These are phyloP conservation scores for Cladosporium sp. DNA, from an alignment of 2,329 filamentous ascomycete species.

Conservation along the genomic window DNA sequence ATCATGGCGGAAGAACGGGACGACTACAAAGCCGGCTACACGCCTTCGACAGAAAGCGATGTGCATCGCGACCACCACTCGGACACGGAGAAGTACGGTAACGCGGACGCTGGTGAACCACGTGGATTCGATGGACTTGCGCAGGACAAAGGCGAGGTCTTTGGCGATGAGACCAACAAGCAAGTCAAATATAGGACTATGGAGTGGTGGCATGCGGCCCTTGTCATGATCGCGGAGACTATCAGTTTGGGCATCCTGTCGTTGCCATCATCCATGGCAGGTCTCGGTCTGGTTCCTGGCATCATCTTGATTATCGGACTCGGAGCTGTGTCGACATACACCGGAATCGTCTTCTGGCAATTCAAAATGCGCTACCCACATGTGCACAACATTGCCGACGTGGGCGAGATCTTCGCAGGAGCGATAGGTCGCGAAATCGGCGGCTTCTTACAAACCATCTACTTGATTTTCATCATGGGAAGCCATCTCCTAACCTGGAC, in stretches of 20 bases:
- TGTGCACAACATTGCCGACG: slow-evolving; percentile 65
- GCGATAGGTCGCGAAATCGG: slow-evolving; percentile 64
- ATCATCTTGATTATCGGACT: slow-evolving; percentile 57
- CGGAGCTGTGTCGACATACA: slow-evolving; percentile 61
- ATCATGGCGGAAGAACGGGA: slow-evolving; percentile 3
- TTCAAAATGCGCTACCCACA: slow-evolving; percentile 59
- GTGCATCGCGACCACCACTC: background rate
- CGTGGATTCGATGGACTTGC: slow-evolving; percentile 12
- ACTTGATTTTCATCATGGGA: slow-evolving; percentile 69
- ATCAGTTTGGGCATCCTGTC: slow-evolving; percentile 60
- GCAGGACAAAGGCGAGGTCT: slow-evolving; percentile 12
- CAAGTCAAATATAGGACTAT: slow-evolving; percentile 55
- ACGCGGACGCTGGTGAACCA: slow-evolving; percentile 7
- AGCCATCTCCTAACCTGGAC: slow-evolving; percentile 70
- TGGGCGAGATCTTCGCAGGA: slow-evolving; percentile 64
- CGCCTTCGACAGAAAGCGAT: slow-evolving; percentile 17
- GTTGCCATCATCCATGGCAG: slow-evolving; percentile 55
- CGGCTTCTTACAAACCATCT: slow-evolving; percentile 63
- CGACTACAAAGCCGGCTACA: slow-evolving; percentile 7
- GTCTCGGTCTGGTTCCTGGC: slow-evolving; percentile 56
- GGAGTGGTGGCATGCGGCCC: slow-evolving; percentile 48
- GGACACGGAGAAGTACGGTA: slow-evolving; percentile 12
- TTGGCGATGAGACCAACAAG: slow-evolving; percentile 21
- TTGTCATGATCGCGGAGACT: slow-evolving; percentile 60
- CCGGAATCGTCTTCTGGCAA: slow-evolving; percentile 61